These are phyloP conservation scores for Colletotrichum limetticola DNA, from an alignment of 2,329 filamentous ascomycete genomes.

Conservation along the genomic window DNA sequence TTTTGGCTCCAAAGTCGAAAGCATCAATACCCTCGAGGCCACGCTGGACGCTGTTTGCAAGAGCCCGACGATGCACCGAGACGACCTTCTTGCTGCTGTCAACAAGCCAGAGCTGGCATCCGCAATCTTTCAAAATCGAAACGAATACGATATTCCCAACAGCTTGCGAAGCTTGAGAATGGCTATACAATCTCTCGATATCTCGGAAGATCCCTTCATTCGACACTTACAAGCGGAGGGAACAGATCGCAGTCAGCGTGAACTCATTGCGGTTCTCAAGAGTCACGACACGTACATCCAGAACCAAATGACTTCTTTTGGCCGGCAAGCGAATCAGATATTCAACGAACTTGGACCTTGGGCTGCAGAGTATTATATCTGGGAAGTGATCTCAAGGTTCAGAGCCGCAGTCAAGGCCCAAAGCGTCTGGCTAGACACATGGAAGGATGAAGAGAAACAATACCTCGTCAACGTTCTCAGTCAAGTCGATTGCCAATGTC, in stretches of 20 bases:
- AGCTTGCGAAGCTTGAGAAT: constrained; percentile 55
- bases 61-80: constrained; percentile 74
- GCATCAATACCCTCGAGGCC: constrained; percentile 71
- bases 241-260: constrained; percentile 51
- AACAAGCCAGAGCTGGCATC: constrained; percentile 70
- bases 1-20: constrained; percentile 65
- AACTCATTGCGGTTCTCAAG: constrained; percentile 51
- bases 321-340: constrained; percentile 61
- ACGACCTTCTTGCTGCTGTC: constrained; percentile 75
- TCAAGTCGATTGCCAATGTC: constrained; percentile 44
- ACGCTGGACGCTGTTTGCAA: constrained; percentile 77
- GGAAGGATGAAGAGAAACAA: constrained; percentile 61
- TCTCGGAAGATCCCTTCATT: constrained; percentile 71
- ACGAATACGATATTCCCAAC: constrained; percentile 41
- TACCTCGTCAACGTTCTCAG: constrained; percentile 64
- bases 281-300: constrained; percentile 62
- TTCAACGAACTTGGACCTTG: constrained; percentile 71
- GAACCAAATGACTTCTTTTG: constrained; percentile 66
- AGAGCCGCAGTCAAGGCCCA: constrained; percentile 35
- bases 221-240: constrained; percentile 55
- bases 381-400: constrained; percentile 54
- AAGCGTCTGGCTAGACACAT: constrained; percentile 49
- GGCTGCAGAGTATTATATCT: constrained; percentile 76
- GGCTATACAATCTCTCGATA: constrained; percentile 59
- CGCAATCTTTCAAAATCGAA: constrained; percentile 44